Conservation (phyloP, 208 protist genomes). For the Balamuthia mandrillaris region DNA sequence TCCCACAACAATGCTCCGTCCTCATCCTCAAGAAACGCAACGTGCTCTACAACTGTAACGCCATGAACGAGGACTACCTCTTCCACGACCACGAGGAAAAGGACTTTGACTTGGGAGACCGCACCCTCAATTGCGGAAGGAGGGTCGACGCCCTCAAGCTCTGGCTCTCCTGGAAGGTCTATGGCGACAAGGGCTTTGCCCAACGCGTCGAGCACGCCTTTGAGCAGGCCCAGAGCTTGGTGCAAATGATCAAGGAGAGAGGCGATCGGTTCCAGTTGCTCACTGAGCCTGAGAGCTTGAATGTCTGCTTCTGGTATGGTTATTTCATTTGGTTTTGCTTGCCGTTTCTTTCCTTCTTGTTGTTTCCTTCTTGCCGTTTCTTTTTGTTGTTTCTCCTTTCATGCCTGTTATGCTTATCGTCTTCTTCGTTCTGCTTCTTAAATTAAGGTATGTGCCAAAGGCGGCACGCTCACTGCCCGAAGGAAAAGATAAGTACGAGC, state of each 20-base stretch:
- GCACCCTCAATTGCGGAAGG: conserved; percentile 49
- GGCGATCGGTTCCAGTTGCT: conserved; percentile 2
- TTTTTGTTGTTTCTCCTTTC: too few species aligned
- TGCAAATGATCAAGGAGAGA: neutral
- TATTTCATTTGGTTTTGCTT: too few species aligned
- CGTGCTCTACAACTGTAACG: conserved; percentile 9
- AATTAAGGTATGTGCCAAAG: too few species aligned
- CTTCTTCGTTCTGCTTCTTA: too few species aligned
- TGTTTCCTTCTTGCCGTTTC: too few species aligned
- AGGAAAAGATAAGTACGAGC: too few species aligned
- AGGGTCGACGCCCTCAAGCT: conserved; percentile 48
- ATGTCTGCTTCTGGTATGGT: conserved; percentile 34
- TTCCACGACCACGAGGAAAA: conserved; percentile 38
- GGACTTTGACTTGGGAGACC: conserved; percentile 46
- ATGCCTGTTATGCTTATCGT: too few species aligned
- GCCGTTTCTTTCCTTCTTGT: too few species aligned
- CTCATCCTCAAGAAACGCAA: conserved; percentile 49
- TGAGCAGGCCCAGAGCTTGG: neutral
- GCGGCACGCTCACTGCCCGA: too few species aligned
- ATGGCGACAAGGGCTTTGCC: conserved; percentile 15
- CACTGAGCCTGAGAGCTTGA: conserved; percentile 3
- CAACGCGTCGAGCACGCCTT: neutral
- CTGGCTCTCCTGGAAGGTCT: conserved; percentile 49
- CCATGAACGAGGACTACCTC: conserved; percentile 50
- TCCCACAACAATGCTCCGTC: conserved; percentile 62